These are phyloP conservation scores for Penicillium sp. DNA, from an alignment of 2,329 filamentous ascomycete genomes.

Conservation along the genomic window DNA sequence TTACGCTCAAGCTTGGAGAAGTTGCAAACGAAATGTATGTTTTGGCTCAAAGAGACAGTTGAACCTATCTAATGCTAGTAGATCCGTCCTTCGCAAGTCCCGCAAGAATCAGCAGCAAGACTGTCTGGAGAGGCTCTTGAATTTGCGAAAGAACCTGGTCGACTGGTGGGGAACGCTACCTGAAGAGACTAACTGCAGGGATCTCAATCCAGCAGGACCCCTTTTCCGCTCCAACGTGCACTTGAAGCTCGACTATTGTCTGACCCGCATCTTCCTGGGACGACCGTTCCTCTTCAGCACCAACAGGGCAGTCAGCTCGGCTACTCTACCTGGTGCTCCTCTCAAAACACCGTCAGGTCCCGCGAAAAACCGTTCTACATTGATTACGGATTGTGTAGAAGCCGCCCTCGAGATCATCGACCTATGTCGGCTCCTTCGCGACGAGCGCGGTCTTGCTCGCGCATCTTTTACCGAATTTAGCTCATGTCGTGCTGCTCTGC, in stretches of 20 bases:
- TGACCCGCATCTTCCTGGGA: slow-evolving; percentile 48
- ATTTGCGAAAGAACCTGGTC: slow-evolving; percentile 31
- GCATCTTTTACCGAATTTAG: slow-evolving; percentile 51
- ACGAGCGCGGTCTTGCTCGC: slow-evolving; percentile 46
- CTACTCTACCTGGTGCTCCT: too few species aligned
- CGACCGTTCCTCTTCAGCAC: slow-evolving; percentile 46
- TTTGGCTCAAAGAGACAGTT: too few species aligned
- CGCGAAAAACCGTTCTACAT: slow-evolving; percentile 28
- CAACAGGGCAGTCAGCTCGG: too few species aligned
- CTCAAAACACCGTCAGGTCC: too few species aligned
- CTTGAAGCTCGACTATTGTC: slow-evolving; percentile 46
- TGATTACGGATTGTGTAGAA: slow-evolving; percentile 47
- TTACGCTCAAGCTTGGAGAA: slow-evolving; percentile 36
- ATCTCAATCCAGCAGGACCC: slow-evolving; percentile 35
- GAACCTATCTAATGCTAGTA: too few species aligned
- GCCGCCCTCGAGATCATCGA: slow-evolving; percentile 46
- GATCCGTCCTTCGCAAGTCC: slow-evolving; percentile 34
- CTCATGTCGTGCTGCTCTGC: slow-evolving; percentile 47
- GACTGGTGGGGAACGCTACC: slow-evolving; percentile 38
- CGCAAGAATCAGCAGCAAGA: slow-evolving; percentile 35
- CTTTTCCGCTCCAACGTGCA: slow-evolving; percentile 45
- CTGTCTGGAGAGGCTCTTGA: slow-evolving; percentile 34
- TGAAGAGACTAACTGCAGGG: slow-evolving; percentile 32
- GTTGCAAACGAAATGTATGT: slow-evolving; percentile 37
- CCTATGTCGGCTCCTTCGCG: slow-evolving; percentile 43